These are phyloP conservation scores for Fusarium haematococcum DNA, from an alignment of 2,329 filamentous ascomycete genomes.

Conservation along the genomic window DNA sequence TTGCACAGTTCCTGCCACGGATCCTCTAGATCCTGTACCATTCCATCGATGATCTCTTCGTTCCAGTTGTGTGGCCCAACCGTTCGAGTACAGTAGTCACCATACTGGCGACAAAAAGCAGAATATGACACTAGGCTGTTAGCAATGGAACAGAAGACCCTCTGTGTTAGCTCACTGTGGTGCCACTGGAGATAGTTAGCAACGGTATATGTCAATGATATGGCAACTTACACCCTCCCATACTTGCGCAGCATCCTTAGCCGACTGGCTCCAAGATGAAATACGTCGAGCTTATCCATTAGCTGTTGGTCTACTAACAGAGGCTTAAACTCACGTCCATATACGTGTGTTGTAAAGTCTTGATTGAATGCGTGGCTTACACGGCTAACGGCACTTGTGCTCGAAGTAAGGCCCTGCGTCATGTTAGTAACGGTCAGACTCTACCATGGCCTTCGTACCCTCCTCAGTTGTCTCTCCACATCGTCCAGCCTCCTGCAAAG, in stretches of 20 bases:
- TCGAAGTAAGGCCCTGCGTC: slow-evolving; percentile 42
- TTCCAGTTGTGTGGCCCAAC: slow-evolving; percentile 57
- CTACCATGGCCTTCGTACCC: slow-evolving; percentile 38
- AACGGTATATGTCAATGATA: neutral
- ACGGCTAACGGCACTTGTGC: neutral
- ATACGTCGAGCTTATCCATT: neutral
- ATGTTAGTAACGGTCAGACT: slow-evolving; percentile 2
- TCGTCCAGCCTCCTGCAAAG: slow-evolving; percentile 49
- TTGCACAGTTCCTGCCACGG: slow-evolving; percentile 48
- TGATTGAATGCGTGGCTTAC: slow-evolving; percentile 6
- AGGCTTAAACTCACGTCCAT: slow-evolving; percentile 9
- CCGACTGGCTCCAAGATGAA: slow-evolving; percentile 32
- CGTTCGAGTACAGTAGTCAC: slow-evolving; percentile 47
- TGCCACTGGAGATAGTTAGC: slow-evolving; percentile 45
- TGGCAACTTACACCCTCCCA: slow-evolving; percentile 52
- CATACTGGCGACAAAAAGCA: slow-evolving; percentile 58
- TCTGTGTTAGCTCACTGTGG: slow-evolving; percentile 25
- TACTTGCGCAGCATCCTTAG: slow-evolving; percentile 42
- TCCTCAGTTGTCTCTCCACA: slow-evolving; percentile 47
- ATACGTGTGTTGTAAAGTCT: slow-evolving; percentile 25
- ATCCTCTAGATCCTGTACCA: slow-evolving; percentile 49
- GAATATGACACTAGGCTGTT: slow-evolving; percentile 46
- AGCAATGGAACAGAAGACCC: neutral
- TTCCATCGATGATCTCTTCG: slow-evolving; percentile 53
- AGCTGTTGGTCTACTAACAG: neutral